Base-by-base conservation (phyloP, 345 rosid species). In the Eutrema yunnanense region DNA sequence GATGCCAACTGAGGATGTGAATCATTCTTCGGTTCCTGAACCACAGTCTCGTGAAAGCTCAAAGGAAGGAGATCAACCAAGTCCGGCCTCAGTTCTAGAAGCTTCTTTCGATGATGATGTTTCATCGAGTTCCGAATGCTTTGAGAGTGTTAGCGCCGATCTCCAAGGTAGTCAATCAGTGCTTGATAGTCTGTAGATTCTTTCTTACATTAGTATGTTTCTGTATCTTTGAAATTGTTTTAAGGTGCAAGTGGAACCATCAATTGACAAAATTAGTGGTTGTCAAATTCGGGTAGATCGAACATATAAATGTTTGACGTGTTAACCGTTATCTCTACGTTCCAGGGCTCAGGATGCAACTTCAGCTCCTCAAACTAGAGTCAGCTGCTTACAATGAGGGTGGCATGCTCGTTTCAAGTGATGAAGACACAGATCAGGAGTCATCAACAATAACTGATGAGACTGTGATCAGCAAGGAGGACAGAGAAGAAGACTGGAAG, bases 51-150 rank as follows among this genome's bases (percentile, higher is more conserved):
- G 78, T 43, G 86, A 83, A 67, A 81, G 74, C 78, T 74, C 86
- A 6, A 92, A 87, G 83, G 99, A 92, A 76, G 84, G 81, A 38
- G 96, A 92, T 40, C 99, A 96, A 77, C 99, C 99, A 32, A 92
- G 98, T 82, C 99, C 98, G 0, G 83, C 86, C 75, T 96, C 99
- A 55, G 83, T 92, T 78, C 86, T 92, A 62, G 98, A 96, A 85
- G 79, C 94, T 69, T 84, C 96, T 72, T 96, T 88, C 40, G 75
- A 87, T 40, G 92, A 92, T 69, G 96, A 89, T 69, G 55, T 77
- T 34, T 90, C 97, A 67, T 87, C 92, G 30, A 78, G 88, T 80
- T 92, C 98, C 4, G 97, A 96, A 76, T 89, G 97, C 84, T 92
- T 96, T 81, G 98, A 89, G 85, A 84, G 92, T 77, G 82, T 92